These are phyloP conservation scores for Penicillium sp. DNA, from an alignment of 2,329 filamentous ascomycete species.

Conservation along the genomic window DNA sequence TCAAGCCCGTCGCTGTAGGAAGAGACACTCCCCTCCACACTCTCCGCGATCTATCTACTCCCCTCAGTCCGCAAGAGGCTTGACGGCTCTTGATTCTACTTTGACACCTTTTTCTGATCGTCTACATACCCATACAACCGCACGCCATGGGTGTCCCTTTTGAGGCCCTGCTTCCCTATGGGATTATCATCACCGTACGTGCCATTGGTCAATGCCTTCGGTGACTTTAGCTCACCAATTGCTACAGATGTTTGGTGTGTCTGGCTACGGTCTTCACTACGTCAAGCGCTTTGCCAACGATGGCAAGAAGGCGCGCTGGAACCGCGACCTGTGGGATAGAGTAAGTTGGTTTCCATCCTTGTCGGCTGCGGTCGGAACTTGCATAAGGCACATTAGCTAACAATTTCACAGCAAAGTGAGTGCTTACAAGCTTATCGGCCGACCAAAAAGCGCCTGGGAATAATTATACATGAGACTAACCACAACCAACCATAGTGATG, in stretches of 20 bases:
- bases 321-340: slow-evolving; percentile 62
- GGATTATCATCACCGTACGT: slow-evolving; percentile 60
- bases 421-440: slow-evolving; percentile 15
- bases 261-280: slow-evolving; percentile 56
- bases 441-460: slow-evolving; percentile 11
- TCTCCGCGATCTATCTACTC: slow-evolving; percentile 16
- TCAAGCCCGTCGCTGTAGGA: slow-evolving; percentile 19
- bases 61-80: slow-evolving; percentile 7
- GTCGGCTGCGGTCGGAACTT: slow-evolving; percentile 15
- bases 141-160: slow-evolving; percentile 62
- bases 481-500: slow-evolving; percentile 55
- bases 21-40: slow-evolving; percentile 14
- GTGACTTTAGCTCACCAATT: slow-evolving; percentile 22
- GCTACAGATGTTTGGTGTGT: slow-evolving; percentile 59
- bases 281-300: slow-evolving; percentile 61
- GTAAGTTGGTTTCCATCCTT: slow-evolving; percentile 43
- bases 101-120: neutral
- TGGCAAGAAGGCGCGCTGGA: slow-evolving; percentile 59
- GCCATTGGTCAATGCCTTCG: slow-evolving; percentile 16
- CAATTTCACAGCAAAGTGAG: slow-evolving; percentile 53
- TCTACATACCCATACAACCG: slow-evolving; percentile 1
- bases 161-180: slow-evolving; percentile 63
- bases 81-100: slow-evolving; percentile 4
- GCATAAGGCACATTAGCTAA: slow-evolving; percentile 38
- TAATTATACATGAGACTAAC: slow-evolving; percentile 13